Percentiles rank a stretch among this genome's conserved stretches.
These are phyloP conservation scores for Cutaneotrichosporon mucoides DNA, from an alignment of 1,284 basidiomycete species.

Conservation along the genomic window DNA sequence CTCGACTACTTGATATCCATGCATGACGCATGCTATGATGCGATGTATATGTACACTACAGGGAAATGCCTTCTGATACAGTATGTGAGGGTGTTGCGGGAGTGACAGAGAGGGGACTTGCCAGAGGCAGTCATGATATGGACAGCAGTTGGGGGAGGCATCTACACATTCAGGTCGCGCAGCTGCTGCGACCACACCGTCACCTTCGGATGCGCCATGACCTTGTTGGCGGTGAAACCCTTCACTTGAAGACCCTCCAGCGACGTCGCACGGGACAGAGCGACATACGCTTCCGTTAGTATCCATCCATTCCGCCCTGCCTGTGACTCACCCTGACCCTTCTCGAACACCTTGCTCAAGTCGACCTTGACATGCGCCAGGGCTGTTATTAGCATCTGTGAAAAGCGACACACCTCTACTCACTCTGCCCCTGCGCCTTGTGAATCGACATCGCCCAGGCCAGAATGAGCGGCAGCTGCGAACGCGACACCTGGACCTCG, in stretches of 20 bases:
- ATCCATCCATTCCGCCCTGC: not conserved
- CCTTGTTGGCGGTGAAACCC: conserved; percentile 76
- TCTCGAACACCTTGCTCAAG: conserved; percentile 63
- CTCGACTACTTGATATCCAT: too few relatives aligned
- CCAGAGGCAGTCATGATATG: too few relatives aligned
- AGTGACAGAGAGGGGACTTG: too few relatives aligned
- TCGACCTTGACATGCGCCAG: conserved; percentile 51
- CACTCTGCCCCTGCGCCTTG: conserved; percentile 83
- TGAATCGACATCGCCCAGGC: conserved; percentile 94
- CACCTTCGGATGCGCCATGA: conserved; percentile 60
- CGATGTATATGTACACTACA: too few relatives aligned
- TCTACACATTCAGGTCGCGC: conserved; percentile 21
- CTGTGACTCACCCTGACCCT: conserved; percentile 56
- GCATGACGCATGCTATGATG: too few relatives aligned
- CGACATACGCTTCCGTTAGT: conserved; percentile 76
- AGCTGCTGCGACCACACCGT: conserved; percentile 34
- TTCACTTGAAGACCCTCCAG: conserved; percentile 86
- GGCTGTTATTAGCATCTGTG: conserved; percentile 20
- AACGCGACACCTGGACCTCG: conserved; percentile 68
- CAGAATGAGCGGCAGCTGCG: conserved; percentile 77
- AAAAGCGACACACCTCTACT: conserved; percentile 12
- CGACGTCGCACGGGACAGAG: conserved; percentile 88
- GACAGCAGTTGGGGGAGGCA: too few relatives aligned
- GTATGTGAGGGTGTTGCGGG: too few relatives aligned
- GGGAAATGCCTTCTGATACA: too few relatives aligned